Evolutionary conservation across 1,284 basidiomycete genomes (phyloP).

Genomic region (Filobasidium uniguttulatum): DNA sequence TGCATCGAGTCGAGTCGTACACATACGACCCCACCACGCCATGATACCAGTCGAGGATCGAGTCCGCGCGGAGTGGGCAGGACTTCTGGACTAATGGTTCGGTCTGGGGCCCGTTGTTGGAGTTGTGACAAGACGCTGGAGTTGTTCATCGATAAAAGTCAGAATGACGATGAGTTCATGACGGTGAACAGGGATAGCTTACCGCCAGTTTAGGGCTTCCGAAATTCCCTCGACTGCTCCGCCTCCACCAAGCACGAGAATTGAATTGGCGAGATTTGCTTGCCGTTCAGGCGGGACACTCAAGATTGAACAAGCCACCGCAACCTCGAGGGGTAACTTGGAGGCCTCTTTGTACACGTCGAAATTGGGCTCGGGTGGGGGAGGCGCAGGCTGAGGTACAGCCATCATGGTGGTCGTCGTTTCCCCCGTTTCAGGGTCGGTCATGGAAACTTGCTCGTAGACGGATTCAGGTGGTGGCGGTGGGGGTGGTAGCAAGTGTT

Average conservation of each 20-base stretch:
- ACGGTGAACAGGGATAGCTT: constrained; percentile 11
- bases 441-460: constrained; percentile 9
- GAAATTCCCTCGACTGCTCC: constrained; percentile 41
- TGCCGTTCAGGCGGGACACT: constrained; percentile 75
- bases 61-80: constrained; percentile 87
- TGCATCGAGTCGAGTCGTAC: constrained; percentile 77
- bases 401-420: constrained; percentile 11
- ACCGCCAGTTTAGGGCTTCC: constrained; percentile 33
- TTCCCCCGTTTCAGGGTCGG: constrained; percentile 10
- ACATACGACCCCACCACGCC: constrained; percentile 92
- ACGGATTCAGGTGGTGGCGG: constrained; percentile 11
- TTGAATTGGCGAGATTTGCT: constrained; percentile 73
- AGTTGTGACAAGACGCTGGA: constrained; percentile 42
- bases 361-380: constrained; percentile 28
- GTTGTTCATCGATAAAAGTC: constrained; percentile 8
- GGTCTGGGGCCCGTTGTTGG: constrained; percentile 68
- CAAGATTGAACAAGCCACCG: constrained; percentile 79
- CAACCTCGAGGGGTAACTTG: constrained; percentile 84
- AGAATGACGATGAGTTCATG: constrained; percentile 9
- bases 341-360: constrained; percentile 73
- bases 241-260: constrained; percentile 73
- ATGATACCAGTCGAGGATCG: constrained; percentile 74
- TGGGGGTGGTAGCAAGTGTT: constrained; percentile 50
- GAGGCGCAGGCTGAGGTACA: constrained; percentile 3
- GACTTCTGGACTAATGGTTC: constrained; percentile 67